A percentile compares a stretch with the other conserved stretches of the same genome.
These are phyloP conservation scores for Aspergillus novoparasiticus DNA, from an alignment of 2,329 filamentous ascomycete species.

Conservation along the genomic window DNA sequence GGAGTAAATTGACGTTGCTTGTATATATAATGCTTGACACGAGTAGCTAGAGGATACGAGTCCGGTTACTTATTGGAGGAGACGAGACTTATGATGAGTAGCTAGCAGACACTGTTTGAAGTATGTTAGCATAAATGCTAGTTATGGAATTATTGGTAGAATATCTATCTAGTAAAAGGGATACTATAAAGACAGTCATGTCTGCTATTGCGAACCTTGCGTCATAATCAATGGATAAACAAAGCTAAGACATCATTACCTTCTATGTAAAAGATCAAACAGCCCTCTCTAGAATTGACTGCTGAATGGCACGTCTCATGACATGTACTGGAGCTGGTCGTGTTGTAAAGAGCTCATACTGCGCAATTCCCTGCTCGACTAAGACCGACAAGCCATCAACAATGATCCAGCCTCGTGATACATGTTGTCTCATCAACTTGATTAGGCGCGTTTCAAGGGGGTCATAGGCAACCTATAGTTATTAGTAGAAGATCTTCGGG, in stretches of 20 bases:
- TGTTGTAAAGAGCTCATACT: slow-evolving; percentile 28
- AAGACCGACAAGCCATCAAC: slow-evolving; percentile 26
- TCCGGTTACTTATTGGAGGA: background rate
- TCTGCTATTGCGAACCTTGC: background rate
- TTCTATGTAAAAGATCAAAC: background rate
- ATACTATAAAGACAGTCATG: background rate
- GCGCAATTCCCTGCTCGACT: slow-evolving; percentile 27
- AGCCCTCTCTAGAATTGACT: background rate
- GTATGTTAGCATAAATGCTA: background rate
- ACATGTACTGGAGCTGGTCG: slow-evolving; percentile 26
- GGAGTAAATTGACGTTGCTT: no score
- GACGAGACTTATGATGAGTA: background rate
- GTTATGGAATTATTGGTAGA: background rate
- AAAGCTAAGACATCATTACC: accelerated
- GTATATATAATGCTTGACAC: no score
- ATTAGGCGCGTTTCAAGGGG: background rate
- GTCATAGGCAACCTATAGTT: background rate
- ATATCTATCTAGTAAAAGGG: background rate
- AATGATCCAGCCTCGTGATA: slow-evolving; percentile 24
- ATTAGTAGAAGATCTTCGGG: background rate
- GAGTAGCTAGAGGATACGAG: background rate
- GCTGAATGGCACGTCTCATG: slow-evolving; percentile 17
- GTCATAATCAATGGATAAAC: background rate
- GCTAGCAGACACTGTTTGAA: background rate
- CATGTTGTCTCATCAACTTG: background rate